Conservation (phyloP, 2,329 filamentous ascomycete species). For the Aspergillus aculeatus region DNA sequence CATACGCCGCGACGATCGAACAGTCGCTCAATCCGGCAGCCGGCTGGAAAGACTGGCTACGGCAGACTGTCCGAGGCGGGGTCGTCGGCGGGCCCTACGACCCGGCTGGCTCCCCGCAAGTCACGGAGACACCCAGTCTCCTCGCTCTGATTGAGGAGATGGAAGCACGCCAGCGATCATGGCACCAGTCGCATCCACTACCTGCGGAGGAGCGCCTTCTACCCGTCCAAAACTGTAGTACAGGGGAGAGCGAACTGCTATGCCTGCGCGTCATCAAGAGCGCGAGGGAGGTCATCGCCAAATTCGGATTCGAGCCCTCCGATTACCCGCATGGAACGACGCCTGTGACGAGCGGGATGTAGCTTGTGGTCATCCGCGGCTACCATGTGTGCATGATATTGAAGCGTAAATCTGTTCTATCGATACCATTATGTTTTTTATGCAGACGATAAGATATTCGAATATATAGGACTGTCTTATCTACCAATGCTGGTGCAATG, state of each 20-base stretch:
- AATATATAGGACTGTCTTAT: background rate
- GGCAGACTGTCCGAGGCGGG: constrained; percentile 35
- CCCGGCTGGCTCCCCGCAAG: constrained; percentile 26
- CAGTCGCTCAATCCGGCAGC: constrained; percentile 27
- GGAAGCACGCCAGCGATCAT: constrained; percentile 43
- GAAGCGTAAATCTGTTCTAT: background rate
- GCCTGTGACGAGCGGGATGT: background rate
- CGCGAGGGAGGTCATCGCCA: constrained; percentile 34
- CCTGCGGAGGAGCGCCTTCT: constrained; percentile 12
- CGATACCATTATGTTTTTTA: background rate
- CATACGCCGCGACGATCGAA: constrained; percentile 28
- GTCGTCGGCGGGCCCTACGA: constrained; percentile 35
- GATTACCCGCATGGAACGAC: constrained; percentile 34
- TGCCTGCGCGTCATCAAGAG: constrained; percentile 37
- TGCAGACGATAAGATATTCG: background rate
- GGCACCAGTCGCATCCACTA: constrained; percentile 36
- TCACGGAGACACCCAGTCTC: constrained; percentile 35
- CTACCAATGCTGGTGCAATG: background rate
- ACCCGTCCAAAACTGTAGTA: background rate
- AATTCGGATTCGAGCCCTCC: constrained; percentile 35
- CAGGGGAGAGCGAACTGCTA: constrained; percentile 31
- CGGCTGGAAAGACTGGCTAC: constrained; percentile 42
- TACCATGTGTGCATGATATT: background rate
- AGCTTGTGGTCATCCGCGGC: background rate
- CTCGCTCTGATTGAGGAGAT: constrained; percentile 41